Evolutionary conservation across 495 filamentous ascomycete species (phyloP), one percentile per base, ranked within the genome.

Genomic region (Penicillium verhagenii): DNA sequence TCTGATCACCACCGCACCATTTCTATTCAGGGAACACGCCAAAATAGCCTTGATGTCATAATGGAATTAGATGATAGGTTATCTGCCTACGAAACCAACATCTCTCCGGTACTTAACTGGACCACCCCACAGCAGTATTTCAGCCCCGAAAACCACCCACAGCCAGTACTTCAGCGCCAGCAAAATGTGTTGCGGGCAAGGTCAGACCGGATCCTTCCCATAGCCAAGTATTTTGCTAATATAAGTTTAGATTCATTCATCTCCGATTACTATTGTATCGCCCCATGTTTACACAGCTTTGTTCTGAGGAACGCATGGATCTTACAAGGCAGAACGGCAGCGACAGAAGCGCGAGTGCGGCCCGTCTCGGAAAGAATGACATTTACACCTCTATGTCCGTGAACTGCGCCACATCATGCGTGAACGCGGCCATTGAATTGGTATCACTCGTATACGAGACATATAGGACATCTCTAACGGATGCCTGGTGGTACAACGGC

Each of bases 401-500:
- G 0, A 74, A 72, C 28, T 77, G 72, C 29, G 73, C 72, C 7
- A 62, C 59, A 11, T 64, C 70, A 5, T 79, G 76, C 53, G 66
- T 77, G 1, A 52, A 42, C 4, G 58, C 73, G 7, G 76, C 75
- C 2, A 61, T 73, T 19, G 72, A 77, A 19, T 55, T 79, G 1
- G 65, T 75, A 3, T 69, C 67, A 1, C 59, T 73, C 11, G 60
- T 76, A 3, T 61, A 72, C 44, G 52, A 64, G 13, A 76, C 74
- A 6, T 76, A 76, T 40, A 58, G 50, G 16, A 75, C 75, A 3
- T 57, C 63, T 5, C 46, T 57, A 4, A 73, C 75, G 13, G 72
- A 70, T 31, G 68, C 75, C 4, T 79, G 76, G 76, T 79, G 76
- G 73, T 78, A 74, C 52, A 75, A 74, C 59, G 72, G 68, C 2